Conservation (phyloP, 2,329 filamentous ascomycete genomes). For the Hypoxylon sp. region DNA sequence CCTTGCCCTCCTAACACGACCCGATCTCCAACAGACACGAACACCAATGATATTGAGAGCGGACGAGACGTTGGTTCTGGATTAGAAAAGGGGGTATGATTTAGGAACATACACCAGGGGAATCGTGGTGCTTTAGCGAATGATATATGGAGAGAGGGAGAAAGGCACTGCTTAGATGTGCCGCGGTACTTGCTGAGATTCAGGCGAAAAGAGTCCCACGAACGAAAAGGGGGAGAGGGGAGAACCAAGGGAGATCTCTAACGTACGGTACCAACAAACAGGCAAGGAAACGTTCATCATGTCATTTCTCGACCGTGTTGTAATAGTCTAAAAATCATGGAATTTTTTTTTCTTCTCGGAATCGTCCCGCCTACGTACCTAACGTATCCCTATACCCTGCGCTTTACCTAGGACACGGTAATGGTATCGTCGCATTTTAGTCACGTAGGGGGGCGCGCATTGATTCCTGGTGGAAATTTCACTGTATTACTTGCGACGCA, state of each 20-base stretch:
- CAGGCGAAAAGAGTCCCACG: conserved; percentile 7
- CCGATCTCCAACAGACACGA: conserved; percentile 13
- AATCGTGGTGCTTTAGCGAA: background rate
- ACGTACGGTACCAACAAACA: conserved; percentile 20
- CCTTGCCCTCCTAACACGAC: conserved; percentile 16
- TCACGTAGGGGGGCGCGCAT: background rate
- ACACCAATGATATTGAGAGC: conserved; percentile 17
- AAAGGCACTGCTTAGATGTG: conserved; percentile 10
- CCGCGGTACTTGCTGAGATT: conserved; percentile 18
- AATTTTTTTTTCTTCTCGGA: conserved; percentile 44
- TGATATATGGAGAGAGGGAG: conserved; percentile 1
- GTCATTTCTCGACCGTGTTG: conserved; percentile 50
- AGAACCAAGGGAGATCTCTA: conserved; percentile 2
- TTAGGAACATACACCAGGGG: conserved; percentile 17
- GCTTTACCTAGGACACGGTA: background rate
- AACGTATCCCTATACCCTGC: conserved; percentile 39
- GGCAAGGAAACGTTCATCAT: conserved; percentile 40
- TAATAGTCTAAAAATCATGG: conserved; percentile 52
- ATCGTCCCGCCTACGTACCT: conserved; percentile 1
- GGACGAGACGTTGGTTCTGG: conserved; percentile 28
- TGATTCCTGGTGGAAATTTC: background rate
- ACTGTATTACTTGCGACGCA: conserved; percentile 41
- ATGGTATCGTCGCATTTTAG: background rate
- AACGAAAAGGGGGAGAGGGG: background rate
- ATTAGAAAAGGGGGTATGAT: conserved; percentile 26